Conservation (phyloP, 192 early-diverging fungal species). For the Coemansia sp. region DNA sequence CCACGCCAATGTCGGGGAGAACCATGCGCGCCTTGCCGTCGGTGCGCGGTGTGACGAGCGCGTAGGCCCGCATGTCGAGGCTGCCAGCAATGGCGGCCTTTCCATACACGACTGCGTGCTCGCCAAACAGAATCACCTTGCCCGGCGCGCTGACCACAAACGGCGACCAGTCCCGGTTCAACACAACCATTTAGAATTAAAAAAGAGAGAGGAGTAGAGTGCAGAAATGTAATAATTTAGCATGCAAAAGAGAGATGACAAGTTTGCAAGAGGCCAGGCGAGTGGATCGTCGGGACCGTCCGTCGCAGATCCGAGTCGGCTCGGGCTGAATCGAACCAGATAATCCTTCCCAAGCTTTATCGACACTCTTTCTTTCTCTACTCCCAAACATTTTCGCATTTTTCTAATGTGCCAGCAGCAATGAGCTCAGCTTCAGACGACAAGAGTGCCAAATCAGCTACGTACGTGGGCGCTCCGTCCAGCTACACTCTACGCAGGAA, state of each 20-base stretch:
- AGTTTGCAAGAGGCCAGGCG: no score
- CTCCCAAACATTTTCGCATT: no score
- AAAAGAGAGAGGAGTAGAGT: neutral
- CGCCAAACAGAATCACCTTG: constrained; percentile 97
- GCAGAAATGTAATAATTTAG: neutral
- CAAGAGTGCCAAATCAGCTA: neutral
- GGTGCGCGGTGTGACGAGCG: constrained; percentile 54
- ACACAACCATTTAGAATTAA: constrained; percentile 15
- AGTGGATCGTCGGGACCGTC: no score
- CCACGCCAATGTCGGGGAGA: constrained; percentile 63
- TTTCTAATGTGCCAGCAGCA: neutral
- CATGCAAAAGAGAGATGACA: neutral
- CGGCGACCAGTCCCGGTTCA: constrained; percentile 6
- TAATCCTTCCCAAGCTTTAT: no score
- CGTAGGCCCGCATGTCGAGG: constrained; percentile 73
- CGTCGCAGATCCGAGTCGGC: neutral
- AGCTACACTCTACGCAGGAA: constrained; percentile 32
- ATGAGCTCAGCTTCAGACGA: neutral
- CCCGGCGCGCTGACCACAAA: constrained; percentile 84
- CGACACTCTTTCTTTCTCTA: no score
- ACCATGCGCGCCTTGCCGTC: constrained; percentile 53
- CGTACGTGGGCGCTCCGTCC: constrained; percentile 16
- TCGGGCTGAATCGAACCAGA: neutral
- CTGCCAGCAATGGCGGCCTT: constrained; percentile 83
- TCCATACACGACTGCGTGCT: constrained; percentile 95